Conservation (phyloP, 75 land plant genomes). For the Picea sitchensis region DNA sequence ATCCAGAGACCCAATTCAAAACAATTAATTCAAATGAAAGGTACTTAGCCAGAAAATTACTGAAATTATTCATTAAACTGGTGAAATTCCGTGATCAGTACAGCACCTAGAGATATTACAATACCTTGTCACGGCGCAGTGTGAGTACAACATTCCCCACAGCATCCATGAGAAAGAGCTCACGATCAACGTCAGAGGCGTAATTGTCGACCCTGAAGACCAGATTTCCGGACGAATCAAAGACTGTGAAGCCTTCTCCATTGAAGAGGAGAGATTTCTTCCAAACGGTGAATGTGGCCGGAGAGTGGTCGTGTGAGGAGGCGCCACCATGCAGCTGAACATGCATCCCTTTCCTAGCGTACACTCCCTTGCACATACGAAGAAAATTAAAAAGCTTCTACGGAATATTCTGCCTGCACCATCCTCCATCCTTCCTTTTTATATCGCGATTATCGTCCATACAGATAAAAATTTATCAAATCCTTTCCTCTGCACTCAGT, state of each 20-base stretch:
- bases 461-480: too few relatives aligned
- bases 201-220: slow-evolving; percentile 27
- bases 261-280: slow-evolving; percentile 25
- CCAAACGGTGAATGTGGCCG: slow-evolving; percentile 25
- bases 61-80: not conserved
- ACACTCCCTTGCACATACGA: too few relatives aligned
- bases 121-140: slow-evolving; percentile 14
- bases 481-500: too few relatives aligned
- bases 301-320: slow-evolving; percentile 3
- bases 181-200: not conserved
- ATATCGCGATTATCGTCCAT: too few relatives aligned
- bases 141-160: slow-evolving; percentile 18
- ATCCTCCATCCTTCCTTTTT: too few relatives aligned
- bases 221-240: slow-evolving; percentile 18
- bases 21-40: not conserved
- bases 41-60: not conserved
- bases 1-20: not conserved
- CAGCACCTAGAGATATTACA: not conserved
- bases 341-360: too few relatives aligned
- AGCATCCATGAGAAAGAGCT: slow-evolving; percentile 20
- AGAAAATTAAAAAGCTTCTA: too few relatives aligned
- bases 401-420: too few relatives aligned
- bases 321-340: not conserved
- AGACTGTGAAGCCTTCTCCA: slow-evolving; percentile 26
- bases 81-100: not conserved